A percentile compares a stretch with the other conserved stretches of the same genome.
phyloP scores from a whole-genome alignment of 129 eudicot genomes.

The Chrysanthemum seticuspe region DNA sequence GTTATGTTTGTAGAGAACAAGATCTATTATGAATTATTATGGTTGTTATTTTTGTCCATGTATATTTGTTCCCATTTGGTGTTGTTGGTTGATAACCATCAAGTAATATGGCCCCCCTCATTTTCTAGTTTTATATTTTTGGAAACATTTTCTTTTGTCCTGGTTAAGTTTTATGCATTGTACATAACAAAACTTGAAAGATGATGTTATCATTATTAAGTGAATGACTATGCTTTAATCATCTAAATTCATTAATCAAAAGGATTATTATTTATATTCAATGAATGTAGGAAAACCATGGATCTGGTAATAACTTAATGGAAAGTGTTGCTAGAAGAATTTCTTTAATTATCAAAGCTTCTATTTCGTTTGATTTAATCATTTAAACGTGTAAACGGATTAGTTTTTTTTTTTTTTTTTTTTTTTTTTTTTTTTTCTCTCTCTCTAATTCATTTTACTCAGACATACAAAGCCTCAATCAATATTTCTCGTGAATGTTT shows the following conservation, averaged over 20 bases:
- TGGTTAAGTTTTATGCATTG: not conserved
- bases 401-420: too few species aligned
- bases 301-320: not conserved
- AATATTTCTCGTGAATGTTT: too few species aligned
- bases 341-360: too few species aligned
- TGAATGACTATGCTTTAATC: slow-evolving; percentile 14
- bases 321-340: too few species aligned
- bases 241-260: slow-evolving; percentile 15
- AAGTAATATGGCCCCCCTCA: slow-evolving; percentile 19
- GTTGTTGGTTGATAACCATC: slow-evolving; percentile 21
- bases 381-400: too few species aligned
- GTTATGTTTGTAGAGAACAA: not conserved
- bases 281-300: slow-evolving; percentile 14
- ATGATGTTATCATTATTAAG: slow-evolving; percentile 12
- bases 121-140: slow-evolving; percentile 13
- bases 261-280: slow-evolving; percentile 11
- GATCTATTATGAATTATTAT: slow-evolving; percentile 4
- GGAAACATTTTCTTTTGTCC: not conserved
- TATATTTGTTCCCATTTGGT: slow-evolving; percentile 13
- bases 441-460: too few species aligned
- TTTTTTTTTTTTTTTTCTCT: too few species aligned
- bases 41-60: slow-evolving; percentile 15
- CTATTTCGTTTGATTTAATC: too few species aligned
- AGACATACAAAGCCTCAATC: too few species aligned
- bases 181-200: not conserved